phyloP scores from a whole-genome alignment of 768 basidiomycete genomes.

The Scleroderma citrinum region DNA sequence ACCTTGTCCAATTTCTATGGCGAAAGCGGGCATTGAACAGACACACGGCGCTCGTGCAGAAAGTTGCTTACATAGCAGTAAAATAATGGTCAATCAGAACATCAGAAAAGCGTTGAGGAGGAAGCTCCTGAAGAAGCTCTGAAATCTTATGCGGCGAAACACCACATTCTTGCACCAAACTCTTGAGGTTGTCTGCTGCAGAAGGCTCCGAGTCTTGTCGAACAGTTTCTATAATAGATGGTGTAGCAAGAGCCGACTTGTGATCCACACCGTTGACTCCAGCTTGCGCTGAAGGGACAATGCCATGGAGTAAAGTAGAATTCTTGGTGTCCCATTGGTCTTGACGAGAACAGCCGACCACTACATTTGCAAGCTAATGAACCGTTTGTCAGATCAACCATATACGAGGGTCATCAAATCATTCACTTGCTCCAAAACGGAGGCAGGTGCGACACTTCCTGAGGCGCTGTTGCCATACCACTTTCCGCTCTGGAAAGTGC shows the following conservation, averaged over 20 bases:
- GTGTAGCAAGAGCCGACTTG: conserved; percentile 22
- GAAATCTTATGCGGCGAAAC: conserved; percentile 87
- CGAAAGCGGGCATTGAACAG: conserved; percentile 1
- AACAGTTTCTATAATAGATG: conserved; percentile 37
- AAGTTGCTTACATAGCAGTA: conserved; percentile 49
- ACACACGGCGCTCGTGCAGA: background rate
- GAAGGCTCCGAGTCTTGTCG: conserved; percentile 38
- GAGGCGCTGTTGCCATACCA: conserved; percentile 84
- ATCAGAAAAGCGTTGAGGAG: conserved; percentile 68
- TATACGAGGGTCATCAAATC: conserved; percentile 12
- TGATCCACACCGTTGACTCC: conserved; percentile 21
- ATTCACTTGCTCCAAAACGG: conserved; percentile 73
- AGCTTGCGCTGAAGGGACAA: conserved; percentile 13
- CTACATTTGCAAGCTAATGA: conserved; percentile 48
- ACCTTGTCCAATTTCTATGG: conserved; percentile 85
- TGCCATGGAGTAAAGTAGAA: conserved; percentile 8
- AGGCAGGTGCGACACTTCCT: conserved; percentile 75
- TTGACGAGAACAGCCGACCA: conserved; percentile 35
- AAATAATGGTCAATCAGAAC: conserved; percentile 83
- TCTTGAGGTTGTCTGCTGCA: conserved; percentile 79
- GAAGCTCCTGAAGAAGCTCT: conserved; percentile 84
- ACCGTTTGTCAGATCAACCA: conserved; percentile 15
- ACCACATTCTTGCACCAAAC: conserved; percentile 87
- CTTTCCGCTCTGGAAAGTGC: conserved; percentile 75
- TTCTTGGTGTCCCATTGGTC: conserved; percentile 22